phyloP scores from a whole-genome alignment of 140 eudicot species.

The Anethum foeniculum region DNA sequence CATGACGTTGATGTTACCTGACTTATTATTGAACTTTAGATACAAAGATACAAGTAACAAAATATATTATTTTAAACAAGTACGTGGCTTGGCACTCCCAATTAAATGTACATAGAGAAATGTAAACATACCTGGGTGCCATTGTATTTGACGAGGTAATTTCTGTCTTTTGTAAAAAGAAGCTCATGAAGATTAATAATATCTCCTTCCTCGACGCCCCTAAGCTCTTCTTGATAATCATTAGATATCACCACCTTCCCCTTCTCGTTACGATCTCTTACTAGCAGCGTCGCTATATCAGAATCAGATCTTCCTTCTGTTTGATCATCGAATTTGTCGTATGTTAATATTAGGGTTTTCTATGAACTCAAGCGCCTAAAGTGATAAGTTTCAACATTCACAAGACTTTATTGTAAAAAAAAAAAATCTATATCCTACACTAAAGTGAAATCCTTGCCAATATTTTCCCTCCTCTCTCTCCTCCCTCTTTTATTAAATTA shows the following conservation, averaged over 20 bases:
- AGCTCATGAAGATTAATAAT: not conserved
- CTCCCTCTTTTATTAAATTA: too few relatives aligned
- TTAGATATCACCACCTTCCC: not conserved
- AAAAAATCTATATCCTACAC: too few relatives aligned
- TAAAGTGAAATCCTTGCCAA: too few relatives aligned
- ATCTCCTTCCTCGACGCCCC: not conserved
- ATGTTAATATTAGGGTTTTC: not conserved
- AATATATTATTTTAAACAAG: not conserved
- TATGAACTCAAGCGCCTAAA: not conserved
- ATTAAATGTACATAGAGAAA: too few relatives aligned
- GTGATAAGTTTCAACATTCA: not conserved
- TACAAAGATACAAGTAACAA: too few relatives aligned
- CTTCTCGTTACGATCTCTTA: not conserved
- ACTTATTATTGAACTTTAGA: too few relatives aligned
- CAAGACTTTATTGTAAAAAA: not conserved
- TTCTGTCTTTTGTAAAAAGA: not conserved
- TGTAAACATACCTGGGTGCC: not conserved
- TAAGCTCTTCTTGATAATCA: not conserved
- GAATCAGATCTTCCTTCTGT: not conserved
- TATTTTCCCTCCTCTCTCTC: too few relatives aligned
- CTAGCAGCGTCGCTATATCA: too few relatives aligned
- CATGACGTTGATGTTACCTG: too few relatives aligned
- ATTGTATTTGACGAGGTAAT: not conserved
- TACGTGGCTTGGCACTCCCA: too few relatives aligned
- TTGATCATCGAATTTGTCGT: not conserved